Evolutionary conservation across 352 stramenopile species (phyloP).

Genomic region (Globisporangium nagaii): DNA sequence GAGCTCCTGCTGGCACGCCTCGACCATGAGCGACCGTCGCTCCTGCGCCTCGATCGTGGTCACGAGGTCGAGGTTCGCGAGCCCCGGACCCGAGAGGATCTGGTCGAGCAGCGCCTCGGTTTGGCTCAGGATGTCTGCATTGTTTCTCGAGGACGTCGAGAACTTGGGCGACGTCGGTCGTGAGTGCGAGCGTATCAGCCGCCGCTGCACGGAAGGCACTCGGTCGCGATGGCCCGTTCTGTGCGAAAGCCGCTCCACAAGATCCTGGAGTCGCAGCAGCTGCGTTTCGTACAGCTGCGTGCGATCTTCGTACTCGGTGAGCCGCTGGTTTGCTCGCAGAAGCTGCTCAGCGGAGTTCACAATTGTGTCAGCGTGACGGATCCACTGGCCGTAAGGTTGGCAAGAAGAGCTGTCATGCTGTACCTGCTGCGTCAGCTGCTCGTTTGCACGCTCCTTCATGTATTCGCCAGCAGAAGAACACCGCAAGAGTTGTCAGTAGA

Average conservation of each 20-base stretch:
- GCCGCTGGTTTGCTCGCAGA: conserved; percentile 35
- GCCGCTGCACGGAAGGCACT: background rate
- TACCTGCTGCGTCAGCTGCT: conserved; percentile 67
- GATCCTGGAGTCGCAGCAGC: conserved; percentile 30
- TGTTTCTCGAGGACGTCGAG: conserved; percentile 29
- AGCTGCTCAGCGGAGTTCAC: too few relatives aligned
- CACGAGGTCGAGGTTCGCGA: conserved; percentile 23
- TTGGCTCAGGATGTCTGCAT: conserved; percentile 49
- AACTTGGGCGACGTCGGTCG: conserved; percentile 9
- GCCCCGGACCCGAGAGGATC: conserved; percentile 32
- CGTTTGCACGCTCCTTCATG: conserved; percentile 38
- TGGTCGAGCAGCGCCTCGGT: conserved; percentile 45
- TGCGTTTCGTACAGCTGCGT: conserved; percentile 41
- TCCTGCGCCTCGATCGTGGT: conserved; percentile 37
- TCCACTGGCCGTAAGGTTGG: too few relatives aligned
- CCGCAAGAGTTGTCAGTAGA: too few relatives aligned
- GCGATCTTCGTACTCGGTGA: conserved; percentile 42
- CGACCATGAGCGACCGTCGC: conserved; percentile 49
- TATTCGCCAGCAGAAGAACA: too few relatives aligned
- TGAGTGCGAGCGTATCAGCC: background rate
- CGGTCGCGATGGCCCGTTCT: conserved; percentile 3
- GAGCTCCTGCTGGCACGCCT: conserved; percentile 56
- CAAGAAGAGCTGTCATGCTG: background rate
- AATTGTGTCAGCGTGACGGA: too few relatives aligned
- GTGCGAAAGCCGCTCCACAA: conserved; percentile 20